Evolutionary conservation across 2,329 filamentous ascomycete genomes (phyloP).

Genomic region (Trichoderma sp.): DNA sequence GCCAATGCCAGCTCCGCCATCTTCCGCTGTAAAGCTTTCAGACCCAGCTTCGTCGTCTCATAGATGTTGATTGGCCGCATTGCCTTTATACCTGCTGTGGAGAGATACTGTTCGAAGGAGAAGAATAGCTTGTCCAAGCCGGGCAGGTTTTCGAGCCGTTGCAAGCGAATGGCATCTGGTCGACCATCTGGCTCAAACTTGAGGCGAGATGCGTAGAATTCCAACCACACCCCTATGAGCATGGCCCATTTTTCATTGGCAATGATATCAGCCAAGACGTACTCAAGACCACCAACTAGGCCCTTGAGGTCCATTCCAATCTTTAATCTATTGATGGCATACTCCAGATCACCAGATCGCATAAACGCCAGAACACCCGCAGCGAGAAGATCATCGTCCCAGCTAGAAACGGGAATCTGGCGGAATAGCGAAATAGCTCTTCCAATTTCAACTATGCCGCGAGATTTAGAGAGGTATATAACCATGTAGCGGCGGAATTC

Average conservation of each 20-base stretch:
- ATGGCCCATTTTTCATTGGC: conserved; percentile 35
- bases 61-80: conserved; percentile 27
- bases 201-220: conserved; percentile 30
- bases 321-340: conserved; percentile 42
- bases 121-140: conserved; percentile 34
- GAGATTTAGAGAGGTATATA: conserved; percentile 42
- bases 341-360: conserved; percentile 36
- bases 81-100: conserved; percentile 26
- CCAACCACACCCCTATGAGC: conserved; percentile 38
- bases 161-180: conserved; percentile 23
- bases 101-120: conserved; percentile 35
- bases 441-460: conserved; percentile 42
- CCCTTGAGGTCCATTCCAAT: conserved; percentile 35
- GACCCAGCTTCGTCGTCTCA: conserved; percentile 23
- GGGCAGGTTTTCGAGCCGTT: conserved; percentile 28
- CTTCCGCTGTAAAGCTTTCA: conserved; percentile 31
- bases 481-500: conserved; percentile 36
- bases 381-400: conserved; percentile 41
- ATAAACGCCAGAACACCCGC: conserved; percentile 43
- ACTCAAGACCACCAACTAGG: conserved; percentile 42
- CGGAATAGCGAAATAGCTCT: conserved; percentile 46
- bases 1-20: conserved; percentile 33
- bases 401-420: conserved; percentile 35
- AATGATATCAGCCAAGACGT: conserved; percentile 43
- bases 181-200: conserved; percentile 9